Evolutionary conservation across 2,329 filamentous ascomycete species (phyloP).

Genomic region (Colletotrichum sp.): DNA sequence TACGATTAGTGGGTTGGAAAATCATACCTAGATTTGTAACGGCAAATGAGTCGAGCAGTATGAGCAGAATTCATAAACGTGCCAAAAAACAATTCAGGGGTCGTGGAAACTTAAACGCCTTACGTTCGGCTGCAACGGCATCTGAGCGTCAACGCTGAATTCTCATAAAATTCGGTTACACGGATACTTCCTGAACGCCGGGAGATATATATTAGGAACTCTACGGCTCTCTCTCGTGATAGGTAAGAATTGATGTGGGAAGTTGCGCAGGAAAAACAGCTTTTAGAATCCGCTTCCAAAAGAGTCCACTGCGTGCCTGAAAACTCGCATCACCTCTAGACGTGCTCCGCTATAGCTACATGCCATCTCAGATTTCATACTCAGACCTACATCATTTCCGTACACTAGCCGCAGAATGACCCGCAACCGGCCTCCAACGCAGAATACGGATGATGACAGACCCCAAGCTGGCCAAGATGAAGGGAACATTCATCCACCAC

Average conservation of each 20-base stretch:
- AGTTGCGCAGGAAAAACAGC: background rate
- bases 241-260: background rate
- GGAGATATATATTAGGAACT: background rate
- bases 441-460: background rate
- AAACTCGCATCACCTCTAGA: too few species aligned
- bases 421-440: background rate
- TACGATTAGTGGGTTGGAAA: background rate
- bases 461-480: background rate
- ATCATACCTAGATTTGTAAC: background rate
- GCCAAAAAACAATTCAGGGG: background rate
- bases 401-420: background rate
- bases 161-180: background rate
- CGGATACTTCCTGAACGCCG: background rate
- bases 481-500: background rate
- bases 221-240: background rate
- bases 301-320: too few species aligned
- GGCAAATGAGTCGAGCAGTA: background rate
- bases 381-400: too few species aligned
- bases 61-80: background rate
- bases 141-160: background rate
- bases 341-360: too few species aligned
- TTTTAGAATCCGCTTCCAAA: too few species aligned
- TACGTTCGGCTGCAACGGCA: background rate
- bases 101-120: background rate
- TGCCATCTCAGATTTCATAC: too few species aligned